Conservation (phyloP, 164 flowering plant genomes). For the Magnolia kwangsiensis region DNA sequence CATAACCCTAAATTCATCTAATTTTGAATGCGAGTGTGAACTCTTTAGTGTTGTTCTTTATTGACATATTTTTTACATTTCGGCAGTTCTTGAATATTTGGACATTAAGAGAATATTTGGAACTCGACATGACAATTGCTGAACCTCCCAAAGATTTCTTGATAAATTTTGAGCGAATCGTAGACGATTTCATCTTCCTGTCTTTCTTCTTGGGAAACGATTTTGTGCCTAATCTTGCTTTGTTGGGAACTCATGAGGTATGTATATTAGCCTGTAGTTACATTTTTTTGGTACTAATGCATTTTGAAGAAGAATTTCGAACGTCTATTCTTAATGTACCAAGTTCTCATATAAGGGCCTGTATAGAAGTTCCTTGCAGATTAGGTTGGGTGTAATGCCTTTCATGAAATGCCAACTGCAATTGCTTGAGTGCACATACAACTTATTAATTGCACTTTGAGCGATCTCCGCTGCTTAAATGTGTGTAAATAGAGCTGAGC, state of each 20-base stretch:
- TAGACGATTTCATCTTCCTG: conserved; percentile 56
- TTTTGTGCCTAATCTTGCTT: conserved; percentile 54
- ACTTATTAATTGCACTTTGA: no score
- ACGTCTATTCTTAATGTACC: background rate
- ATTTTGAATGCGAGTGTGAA: no score
- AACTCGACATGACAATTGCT: conserved; percentile 33
- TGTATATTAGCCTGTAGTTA: background rate
- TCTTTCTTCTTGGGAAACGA: conserved; percentile 61
- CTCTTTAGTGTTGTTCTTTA: background rate
- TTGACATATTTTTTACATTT: background rate
- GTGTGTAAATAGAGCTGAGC: no score
- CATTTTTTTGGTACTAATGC: background rate
- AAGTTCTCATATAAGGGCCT: background rate
- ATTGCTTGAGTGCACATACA: no score
- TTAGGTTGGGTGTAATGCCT: no score
- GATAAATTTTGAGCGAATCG: conserved; percentile 35
- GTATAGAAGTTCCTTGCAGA: no score
- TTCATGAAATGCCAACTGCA: no score
- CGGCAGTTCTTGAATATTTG: conserved; percentile 50
- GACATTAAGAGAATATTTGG: conserved; percentile 49
- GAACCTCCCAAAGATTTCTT: conserved; percentile 24
- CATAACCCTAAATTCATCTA: no score
- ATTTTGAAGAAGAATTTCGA: background rate
- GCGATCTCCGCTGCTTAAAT: no score
- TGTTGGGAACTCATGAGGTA: conserved; percentile 56